A percentile compares a stretch with the other conserved stretches of the same genome.
Conservation (phyloP, 805 yeast genomes). For the Yamadazyma nakazawae region DNA sequence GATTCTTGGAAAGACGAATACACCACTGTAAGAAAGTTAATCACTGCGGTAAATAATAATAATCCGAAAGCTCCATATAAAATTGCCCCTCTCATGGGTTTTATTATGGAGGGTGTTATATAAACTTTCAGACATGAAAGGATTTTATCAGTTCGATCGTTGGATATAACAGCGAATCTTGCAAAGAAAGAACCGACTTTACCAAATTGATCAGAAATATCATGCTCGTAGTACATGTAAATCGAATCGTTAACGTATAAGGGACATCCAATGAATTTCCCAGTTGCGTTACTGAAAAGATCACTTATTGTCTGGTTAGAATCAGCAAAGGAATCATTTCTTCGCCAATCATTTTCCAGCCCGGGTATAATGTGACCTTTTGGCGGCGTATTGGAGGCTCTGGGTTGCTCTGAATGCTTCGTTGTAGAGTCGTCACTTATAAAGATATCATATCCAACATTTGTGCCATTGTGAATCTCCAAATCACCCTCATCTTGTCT, state of each 20-base stretch:
- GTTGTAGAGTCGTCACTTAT: not conserved
- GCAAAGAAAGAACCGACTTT: conserved; percentile 46
- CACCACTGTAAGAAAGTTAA: conserved; percentile 41
- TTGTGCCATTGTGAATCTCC: too few relatives aligned
- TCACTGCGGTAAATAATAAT: conserved; percentile 37
- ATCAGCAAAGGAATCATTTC: conserved; percentile 8
- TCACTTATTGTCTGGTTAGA: conserved; percentile 18
- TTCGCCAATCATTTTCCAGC: not conserved
- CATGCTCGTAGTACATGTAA: conserved; percentile 36
- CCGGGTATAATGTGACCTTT: not conserved
- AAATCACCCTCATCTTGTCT: not conserved
- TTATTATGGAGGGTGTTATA: conserved; percentile 45
- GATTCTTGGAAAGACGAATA: conserved; percentile 59
- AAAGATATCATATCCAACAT: not conserved
- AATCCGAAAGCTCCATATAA: conserved; percentile 37
- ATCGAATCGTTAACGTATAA: conserved; percentile 36
- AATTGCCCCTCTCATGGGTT: conserved; percentile 30
- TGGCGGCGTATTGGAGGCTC: not conserved
- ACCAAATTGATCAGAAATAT: conserved; percentile 35
- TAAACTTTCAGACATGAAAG: conserved; percentile 48
- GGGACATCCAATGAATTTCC: conserved; percentile 30
- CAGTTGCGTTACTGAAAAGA: conserved; percentile 25
- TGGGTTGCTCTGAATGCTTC: not conserved
- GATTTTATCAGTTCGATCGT: conserved; percentile 29
- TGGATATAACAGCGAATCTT: conserved; percentile 39